These are phyloP conservation scores for Cryphonectria parasitica DNA, from an alignment of 2,329 filamentous ascomycete species.

Conservation along the genomic window DNA sequence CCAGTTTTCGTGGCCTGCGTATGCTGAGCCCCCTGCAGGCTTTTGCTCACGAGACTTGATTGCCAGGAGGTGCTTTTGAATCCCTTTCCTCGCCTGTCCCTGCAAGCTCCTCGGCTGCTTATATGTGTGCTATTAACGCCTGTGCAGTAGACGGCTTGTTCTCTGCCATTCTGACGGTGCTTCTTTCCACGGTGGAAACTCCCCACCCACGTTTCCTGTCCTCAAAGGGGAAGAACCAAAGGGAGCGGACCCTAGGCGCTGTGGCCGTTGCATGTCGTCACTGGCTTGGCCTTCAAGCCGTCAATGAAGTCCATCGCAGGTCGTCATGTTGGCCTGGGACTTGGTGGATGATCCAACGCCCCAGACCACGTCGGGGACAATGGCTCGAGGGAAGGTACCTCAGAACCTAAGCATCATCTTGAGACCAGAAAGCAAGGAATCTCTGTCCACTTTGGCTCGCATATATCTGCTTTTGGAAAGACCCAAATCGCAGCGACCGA, in stretches of 20 bases:
- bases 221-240: background rate
- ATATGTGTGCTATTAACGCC: background rate
- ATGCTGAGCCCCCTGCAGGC: background rate
- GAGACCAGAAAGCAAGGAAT: background rate
- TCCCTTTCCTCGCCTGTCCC: background rate
- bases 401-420: background rate
- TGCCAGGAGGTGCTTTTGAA: background rate
- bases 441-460: too few relatives aligned
- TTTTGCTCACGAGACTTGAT: background rate
- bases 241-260: background rate
- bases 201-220: too few relatives aligned
- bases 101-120: background rate
- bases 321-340: background rate
- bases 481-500: background rate
- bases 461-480: background rate
- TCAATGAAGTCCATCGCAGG: background rate
- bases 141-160: background rate
- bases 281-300: background rate
- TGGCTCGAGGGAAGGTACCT: background rate
- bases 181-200: too few relatives aligned
- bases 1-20: background rate
- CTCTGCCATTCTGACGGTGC: background rate
- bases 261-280: background rate
- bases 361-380: background rate
- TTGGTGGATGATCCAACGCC: background rate